Evolutionary conservation across 257 asterid species (phyloP), one percentile per base, ranked within the genome.

Genomic region (Ophiorrhiza pumila): DNA sequence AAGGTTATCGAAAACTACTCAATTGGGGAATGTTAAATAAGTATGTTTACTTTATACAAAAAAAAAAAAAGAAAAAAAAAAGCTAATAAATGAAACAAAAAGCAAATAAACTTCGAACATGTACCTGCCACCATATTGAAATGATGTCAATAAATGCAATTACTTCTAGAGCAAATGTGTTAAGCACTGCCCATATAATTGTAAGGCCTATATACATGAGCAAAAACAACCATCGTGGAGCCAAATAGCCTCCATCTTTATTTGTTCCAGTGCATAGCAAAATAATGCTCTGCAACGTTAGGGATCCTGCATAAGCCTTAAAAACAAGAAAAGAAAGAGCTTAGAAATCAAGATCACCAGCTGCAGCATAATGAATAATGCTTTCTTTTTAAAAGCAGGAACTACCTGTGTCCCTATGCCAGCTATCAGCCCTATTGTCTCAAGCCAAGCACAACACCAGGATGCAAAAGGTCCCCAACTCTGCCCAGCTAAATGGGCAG

Each of bases 81-180:
- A n/a, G n/a, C n/a, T n/a, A n/a, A n/a, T n/a, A n/a, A n/a, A n/a
- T n/a, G n/a, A n/a, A n/a, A n/a, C n/a, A n/a, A n/a, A n/a, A n/a
- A n/a, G n/a, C n/a, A 43, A 43, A 43, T 43, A 43, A 43, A 14
- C 49, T 46, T 46, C 12, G 14, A 46, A 5, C 10, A 46, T 31
- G 7, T 50, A 81, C 88, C 86, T 84, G 88, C 85, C 86, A 84
- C 88, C 88, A 84, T 20, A 84, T 77, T 12, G 88, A 82, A 61
- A 79, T 75, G 35, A 84, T 77, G 43, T 84, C 75, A 39, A 84
- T 70, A 47, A 62, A 77, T 0, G 88, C 86, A 57, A 84, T 77
- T 2, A 81, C 85, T 72, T 84, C 58, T 3, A 84, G 59, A 0
- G 88, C 85, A 64, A 84, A 79, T 12, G 88, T 69, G 73, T 81